phyloP scores from a whole-genome alignment of 495 filamentous ascomycete species.

The Tricharina praecox region DNA sequence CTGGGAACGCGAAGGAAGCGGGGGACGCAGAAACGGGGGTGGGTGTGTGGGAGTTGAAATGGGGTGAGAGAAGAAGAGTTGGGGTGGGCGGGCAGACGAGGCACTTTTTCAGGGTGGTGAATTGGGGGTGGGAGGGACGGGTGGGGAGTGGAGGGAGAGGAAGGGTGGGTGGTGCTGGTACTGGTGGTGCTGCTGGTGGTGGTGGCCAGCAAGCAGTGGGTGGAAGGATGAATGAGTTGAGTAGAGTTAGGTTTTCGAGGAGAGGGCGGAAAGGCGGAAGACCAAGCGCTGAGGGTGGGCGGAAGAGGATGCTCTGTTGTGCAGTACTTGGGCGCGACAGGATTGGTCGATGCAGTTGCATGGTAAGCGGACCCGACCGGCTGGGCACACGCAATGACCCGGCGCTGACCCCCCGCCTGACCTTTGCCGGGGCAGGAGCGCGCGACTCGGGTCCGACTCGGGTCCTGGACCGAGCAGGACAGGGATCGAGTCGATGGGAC shows the following conservation, averaged over 20 bases:
- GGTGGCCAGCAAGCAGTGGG: not conserved
- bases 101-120: not conserved
- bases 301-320: not conserved
- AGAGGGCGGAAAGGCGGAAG: conserved; percentile 2
- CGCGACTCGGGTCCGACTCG: not conserved
- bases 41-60: not conserved
- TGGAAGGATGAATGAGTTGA: not conserved
- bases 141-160: not conserved
- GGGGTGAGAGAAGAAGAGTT: not conserved
- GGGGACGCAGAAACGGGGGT: not conserved
- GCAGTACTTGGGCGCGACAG: not conserved
- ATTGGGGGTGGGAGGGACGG: not conserved
- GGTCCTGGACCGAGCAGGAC: not conserved
- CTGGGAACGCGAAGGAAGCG: not conserved
- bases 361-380: not conserved
- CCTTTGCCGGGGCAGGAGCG: not conserved
- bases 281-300: not conserved
- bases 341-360: not conserved
- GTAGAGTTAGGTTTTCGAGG: too few relatives aligned
- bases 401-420: not conserved
- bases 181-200: not conserved
- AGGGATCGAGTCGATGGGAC: too few relatives aligned
- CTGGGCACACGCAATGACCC: too few relatives aligned
- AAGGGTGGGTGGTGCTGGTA: not conserved
- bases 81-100: too few relatives aligned